A percentile compares a stretch with the other conserved stretches of the same genome.
phyloP scores from a whole-genome alignment of 1,139 yeast species.

The Pichia sp. region DNA sequence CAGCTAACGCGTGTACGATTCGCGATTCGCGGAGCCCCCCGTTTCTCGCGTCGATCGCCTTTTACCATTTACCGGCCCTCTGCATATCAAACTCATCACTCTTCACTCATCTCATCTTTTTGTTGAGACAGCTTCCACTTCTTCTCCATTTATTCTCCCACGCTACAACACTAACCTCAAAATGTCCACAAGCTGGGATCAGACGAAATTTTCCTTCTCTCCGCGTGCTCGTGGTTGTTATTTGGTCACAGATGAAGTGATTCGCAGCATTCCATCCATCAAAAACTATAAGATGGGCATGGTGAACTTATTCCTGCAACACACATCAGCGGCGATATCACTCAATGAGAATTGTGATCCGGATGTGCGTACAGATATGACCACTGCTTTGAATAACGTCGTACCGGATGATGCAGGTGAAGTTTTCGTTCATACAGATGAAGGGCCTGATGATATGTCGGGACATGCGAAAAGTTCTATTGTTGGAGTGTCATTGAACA shows the following conservation, averaged over 20 bases:
- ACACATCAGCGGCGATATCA: constrained; percentile 72
- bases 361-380: constrained; percentile 67
- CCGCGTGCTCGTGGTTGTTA: constrained; percentile 64
- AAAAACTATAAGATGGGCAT: constrained; percentile 55
- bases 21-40: too few species aligned
- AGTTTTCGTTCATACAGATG: constrained; percentile 56
- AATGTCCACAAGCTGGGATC: constrained; percentile 38
- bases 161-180: not conserved
- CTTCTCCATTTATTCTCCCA: not conserved
- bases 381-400: constrained; percentile 50
- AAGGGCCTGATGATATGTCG: constrained; percentile 81
- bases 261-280: constrained; percentile 50
- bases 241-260: constrained; percentile 61
- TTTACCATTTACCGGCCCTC: too few species aligned
- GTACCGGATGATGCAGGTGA: constrained; percentile 67
- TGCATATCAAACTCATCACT: too few species aligned
- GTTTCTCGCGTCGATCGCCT: too few species aligned
- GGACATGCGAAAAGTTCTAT: constrained; percentile 65
- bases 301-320: constrained; percentile 62
- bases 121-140: not conserved
- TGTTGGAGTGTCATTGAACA: constrained; percentile 56
- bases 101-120: too few species aligned
- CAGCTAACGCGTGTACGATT: too few species aligned
- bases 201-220: constrained; percentile 47
- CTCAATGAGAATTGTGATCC: constrained; percentile 78